Evolutionary conservation across 2,329 filamentous ascomycete genomes (phyloP).

Genomic region (Rutstroemia sp.): DNA sequence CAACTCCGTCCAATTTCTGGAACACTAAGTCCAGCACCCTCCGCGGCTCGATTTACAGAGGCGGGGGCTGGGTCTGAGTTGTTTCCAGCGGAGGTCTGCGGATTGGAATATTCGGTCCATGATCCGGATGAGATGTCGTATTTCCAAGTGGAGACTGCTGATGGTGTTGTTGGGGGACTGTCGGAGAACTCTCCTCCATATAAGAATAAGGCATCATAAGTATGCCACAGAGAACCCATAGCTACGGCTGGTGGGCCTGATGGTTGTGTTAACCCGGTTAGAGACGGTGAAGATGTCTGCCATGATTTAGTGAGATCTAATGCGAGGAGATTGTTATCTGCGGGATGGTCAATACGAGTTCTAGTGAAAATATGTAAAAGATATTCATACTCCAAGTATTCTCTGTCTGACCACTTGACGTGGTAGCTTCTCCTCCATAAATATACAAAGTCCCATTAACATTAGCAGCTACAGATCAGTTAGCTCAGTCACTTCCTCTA

Average conservation of each 20-base stretch:
- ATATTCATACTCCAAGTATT: conserved; percentile 60
- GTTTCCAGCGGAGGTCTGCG: conserved; percentile 55
- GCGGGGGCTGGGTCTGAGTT: conserved; percentile 49
- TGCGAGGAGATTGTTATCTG: conserved; percentile 64
- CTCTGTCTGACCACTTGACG: conserved; percentile 45
- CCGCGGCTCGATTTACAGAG: conserved; percentile 60
- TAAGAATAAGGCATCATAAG: conserved; percentile 60
- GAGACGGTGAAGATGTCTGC: conserved; percentile 54
- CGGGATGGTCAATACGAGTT: neutral
- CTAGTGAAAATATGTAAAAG: neutral
- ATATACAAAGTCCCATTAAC: conserved; percentile 71
- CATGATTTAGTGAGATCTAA: conserved; percentile 69
- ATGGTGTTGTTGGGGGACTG: conserved; percentile 47
- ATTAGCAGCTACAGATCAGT: conserved; percentile 40
- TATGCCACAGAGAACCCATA: conserved; percentile 70
- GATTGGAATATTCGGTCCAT: conserved; percentile 58
- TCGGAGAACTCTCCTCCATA: conserved; percentile 72
- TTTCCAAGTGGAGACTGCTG: conserved; percentile 58
- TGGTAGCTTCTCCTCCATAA: conserved; percentile 63
- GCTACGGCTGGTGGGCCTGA: conserved; percentile 64
- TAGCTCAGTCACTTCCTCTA: neutral
- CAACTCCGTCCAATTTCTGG: conserved; percentile 63
- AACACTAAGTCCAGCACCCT: conserved; percentile 66
- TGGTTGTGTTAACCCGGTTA: conserved; percentile 56
- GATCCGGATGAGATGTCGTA: conserved; percentile 52